Evolutionary conservation across 139 green algal genomes (phyloP).

Genomic region (Chlamydomonas sp.): DNA sequence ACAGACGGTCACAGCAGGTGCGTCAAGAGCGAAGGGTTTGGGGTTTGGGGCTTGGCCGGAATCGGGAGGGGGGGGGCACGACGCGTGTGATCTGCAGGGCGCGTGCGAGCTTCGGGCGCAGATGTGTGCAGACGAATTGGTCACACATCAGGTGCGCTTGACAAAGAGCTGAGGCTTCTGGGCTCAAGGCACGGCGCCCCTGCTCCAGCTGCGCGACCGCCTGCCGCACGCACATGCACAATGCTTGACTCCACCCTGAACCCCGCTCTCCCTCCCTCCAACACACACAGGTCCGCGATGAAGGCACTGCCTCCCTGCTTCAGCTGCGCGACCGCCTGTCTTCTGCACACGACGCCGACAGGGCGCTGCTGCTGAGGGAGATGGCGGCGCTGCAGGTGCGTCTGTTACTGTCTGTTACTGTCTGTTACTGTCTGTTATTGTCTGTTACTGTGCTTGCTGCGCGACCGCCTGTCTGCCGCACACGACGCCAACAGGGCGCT

Average conservation of each 20-base stretch:
- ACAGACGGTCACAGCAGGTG: not conserved
- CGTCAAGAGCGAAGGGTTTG: not conserved
- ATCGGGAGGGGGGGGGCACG: too few species aligned
- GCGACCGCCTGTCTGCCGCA: too few species aligned
- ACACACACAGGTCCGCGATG: slow-evolving; percentile 22
- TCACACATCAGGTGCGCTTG: not conserved
- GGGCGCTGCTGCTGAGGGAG: slow-evolving; percentile 29
- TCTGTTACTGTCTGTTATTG: too few species aligned
- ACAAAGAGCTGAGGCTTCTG: not conserved
- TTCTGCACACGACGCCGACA: slow-evolving; percentile 28
- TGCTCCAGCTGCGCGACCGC: slow-evolving; percentile 17
- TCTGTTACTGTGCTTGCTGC: too few species aligned
- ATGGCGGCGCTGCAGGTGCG: slow-evolving; percentile 11
- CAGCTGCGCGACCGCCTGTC: slow-evolving; percentile 20
- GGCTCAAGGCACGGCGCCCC: slow-evolving; percentile 15
- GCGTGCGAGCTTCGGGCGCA: too few species aligned
- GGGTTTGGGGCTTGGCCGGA: not conserved
- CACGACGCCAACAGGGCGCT: too few species aligned
- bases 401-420: too few species aligned
- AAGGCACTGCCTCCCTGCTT: slow-evolving; percentile 22
- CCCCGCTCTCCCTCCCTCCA: too few species aligned
- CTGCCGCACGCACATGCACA: not conserved
- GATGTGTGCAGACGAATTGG: not conserved
- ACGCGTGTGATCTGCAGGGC: too few species aligned
- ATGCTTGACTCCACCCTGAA: too few species aligned